A percentile compares a stretch with the other conserved stretches of the same genome.
These are phyloP conservation scores for Albugo candida DNA, from an alignment of 352 stramenopile species.

Conservation along the genomic window DNA sequence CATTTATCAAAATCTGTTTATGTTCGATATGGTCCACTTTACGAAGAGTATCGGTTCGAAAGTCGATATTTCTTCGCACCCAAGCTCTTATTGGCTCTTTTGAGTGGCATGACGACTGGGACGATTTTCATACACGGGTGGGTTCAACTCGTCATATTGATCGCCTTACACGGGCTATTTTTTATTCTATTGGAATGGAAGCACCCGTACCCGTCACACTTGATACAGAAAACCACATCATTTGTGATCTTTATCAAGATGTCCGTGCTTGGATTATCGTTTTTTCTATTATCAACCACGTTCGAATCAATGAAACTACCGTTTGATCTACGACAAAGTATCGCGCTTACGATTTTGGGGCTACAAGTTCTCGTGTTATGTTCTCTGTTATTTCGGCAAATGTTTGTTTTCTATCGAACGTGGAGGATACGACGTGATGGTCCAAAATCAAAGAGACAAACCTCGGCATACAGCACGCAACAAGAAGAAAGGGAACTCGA, in stretches of 20 bases:
- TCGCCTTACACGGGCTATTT: slow-evolving; percentile 59
- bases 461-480: background rate
- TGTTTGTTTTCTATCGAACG: slow-evolving; percentile 77
- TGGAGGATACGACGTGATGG: slow-evolving; percentile 42
- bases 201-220: slow-evolving; percentile 57
- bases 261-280: slow-evolving; percentile 56
- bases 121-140: slow-evolving; percentile 57
- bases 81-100: slow-evolving; percentile 54
- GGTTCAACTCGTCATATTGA: slow-evolving; percentile 56
- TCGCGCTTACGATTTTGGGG: slow-evolving; percentile 63
- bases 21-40: slow-evolving; percentile 53
- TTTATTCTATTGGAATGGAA: slow-evolving; percentile 69
- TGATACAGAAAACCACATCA: slow-evolving; percentile 69
- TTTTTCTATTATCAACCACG: slow-evolving; percentile 60
- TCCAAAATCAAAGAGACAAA: slow-evolving; percentile 5
- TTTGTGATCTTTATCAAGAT: slow-evolving; percentile 84
- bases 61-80: slow-evolving; percentile 74
- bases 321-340: slow-evolving; percentile 43
- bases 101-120: slow-evolving; percentile 61
- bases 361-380: slow-evolving; percentile 65
- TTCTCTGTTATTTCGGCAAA: slow-evolving; percentile 59
- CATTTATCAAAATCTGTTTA: slow-evolving; percentile 76
- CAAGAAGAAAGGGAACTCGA: background rate
- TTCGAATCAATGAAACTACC: slow-evolving; percentile 46
- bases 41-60: slow-evolving; percentile 78